Conservation (phyloP, 169 alveolate genomes). For the Plasmodium gonderi region DNA sequence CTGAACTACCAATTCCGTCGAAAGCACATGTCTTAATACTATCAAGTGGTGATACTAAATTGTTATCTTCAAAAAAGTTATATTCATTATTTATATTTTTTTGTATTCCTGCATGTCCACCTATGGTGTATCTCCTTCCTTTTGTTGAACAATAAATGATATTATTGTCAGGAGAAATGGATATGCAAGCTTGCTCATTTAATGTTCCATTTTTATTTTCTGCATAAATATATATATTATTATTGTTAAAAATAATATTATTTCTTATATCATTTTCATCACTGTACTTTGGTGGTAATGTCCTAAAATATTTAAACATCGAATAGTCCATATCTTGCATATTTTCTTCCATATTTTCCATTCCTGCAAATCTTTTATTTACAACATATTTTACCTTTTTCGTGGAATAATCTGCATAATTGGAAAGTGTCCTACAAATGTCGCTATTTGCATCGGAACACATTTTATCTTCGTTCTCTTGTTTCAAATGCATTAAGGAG, state of each 20-base stretch:
- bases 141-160: slow-evolving; percentile 60
- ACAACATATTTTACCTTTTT: slow-evolving; percentile 53
- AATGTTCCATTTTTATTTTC: slow-evolving; percentile 74
- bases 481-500: slow-evolving; percentile 41
- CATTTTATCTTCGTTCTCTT: slow-evolving; percentile 40
- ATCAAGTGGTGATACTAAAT: slow-evolving; percentile 11
- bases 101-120: slow-evolving; percentile 73
- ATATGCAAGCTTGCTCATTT: slow-evolving; percentile 74
- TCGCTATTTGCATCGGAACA: slow-evolving; percentile 48
- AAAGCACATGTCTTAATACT: slow-evolving; percentile 56
- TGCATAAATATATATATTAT: slow-evolving; percentile 72
- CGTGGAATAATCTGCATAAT: slow-evolving; percentile 70
- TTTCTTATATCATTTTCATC: slow-evolving; percentile 73
- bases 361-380: slow-evolving; percentile 68
- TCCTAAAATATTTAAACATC: slow-evolving; percentile 46
- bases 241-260: slow-evolving; percentile 61
- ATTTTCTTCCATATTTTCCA: slow-evolving; percentile 63
- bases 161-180: slow-evolving; percentile 68
- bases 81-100: slow-evolving; percentile 68
- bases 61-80: slow-evolving; percentile 53
- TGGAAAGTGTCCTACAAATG: slow-evolving; percentile 56
- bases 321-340: slow-evolving; percentile 69
- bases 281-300: slow-evolving; percentile 73
- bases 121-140: slow-evolving; percentile 74
- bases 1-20: slow-evolving; percentile 64